Evolutionary conservation across 331 rosid species (phyloP).

Genomic region (Dryas integrifolia): DNA sequence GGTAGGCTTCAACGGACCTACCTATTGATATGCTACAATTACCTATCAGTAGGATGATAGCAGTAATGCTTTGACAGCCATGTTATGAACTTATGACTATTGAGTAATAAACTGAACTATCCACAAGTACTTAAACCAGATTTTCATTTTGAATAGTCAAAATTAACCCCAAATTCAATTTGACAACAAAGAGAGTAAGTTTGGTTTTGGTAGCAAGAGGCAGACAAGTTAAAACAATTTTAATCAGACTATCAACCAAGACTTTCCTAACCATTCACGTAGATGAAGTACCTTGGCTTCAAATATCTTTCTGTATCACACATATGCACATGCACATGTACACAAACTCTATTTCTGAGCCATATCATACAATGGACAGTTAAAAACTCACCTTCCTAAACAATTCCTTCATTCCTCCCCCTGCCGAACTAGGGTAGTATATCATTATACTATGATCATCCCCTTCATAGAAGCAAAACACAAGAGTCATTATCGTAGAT

Average conservation of each 20-base stretch:
- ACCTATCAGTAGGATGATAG: background rate
- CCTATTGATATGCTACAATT: background rate
- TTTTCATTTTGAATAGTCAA: background rate
- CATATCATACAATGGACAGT: background rate
- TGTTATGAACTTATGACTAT: slow-evolving; percentile 19
- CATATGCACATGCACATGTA: background rate
- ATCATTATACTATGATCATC: slow-evolving; percentile 97
- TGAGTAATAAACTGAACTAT: slow-evolving; percentile 19
- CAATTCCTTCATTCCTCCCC: slow-evolving; percentile 98
- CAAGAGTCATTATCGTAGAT: slow-evolving; percentile 29
- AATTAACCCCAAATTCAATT: background rate
- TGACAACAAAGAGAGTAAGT: slow-evolving; percentile 6
- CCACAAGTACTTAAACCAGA: slow-evolving; percentile 12
- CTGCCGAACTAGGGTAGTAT: slow-evolving; percentile 98
- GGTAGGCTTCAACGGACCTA: too few species aligned
- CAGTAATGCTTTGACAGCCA: slow-evolving; percentile 16
- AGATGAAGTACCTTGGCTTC: background rate
- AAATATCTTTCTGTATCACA: background rate
- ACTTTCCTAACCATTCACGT: background rate
- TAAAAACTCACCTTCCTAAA: slow-evolving; percentile 81
- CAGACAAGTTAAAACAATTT: background rate
- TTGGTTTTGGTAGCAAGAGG: slow-evolving; percentile 9
- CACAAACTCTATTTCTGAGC: background rate
- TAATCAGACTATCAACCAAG: background rate
- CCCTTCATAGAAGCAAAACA: slow-evolving; percentile 62